Conservation (phyloP, 2,329 filamentous ascomycete species). For the Cryphonectria nitschkei region DNA sequence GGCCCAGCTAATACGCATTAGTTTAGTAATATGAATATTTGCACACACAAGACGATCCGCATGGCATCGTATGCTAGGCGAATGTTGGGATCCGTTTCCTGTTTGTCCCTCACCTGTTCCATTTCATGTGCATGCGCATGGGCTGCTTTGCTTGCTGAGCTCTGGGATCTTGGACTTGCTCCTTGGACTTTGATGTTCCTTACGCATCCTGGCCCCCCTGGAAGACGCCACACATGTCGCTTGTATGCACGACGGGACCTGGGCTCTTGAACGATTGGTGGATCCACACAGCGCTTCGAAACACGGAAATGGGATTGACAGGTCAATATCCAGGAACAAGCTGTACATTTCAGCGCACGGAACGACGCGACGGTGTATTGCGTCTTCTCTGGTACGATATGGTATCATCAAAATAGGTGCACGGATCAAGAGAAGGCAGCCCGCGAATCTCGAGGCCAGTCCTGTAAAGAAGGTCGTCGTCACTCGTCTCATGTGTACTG, state of each 20-base stretch:
- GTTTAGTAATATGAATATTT: neutral
- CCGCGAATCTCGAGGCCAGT: too few species aligned
- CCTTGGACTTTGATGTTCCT: neutral
- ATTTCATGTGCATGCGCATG: neutral
- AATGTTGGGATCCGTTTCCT: neutral
- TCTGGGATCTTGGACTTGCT: neutral
- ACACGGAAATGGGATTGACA: neutral
- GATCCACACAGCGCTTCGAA: neutral
- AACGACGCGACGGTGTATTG: neutral
- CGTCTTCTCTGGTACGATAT: neutral
- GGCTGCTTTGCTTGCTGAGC: neutral
- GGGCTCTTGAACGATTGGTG: neutral
- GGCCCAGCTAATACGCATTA: neutral
- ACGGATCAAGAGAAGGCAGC: neutral
- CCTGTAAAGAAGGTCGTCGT: neutral
- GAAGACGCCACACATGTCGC: slow-evolving; percentile 8
- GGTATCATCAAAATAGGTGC: neutral
- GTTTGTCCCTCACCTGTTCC: neutral
- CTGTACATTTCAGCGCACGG: neutral
- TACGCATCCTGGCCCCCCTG: neutral
- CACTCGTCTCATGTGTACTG: neutral
- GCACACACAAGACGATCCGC: neutral
- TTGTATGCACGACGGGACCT: slow-evolving; percentile 8
- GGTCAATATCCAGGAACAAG: neutral
- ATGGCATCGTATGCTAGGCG: neutral